These are phyloP conservation scores for Camelina sativa DNA, from an alignment of 345 rosid genomes.

Conservation along the genomic window DNA sequence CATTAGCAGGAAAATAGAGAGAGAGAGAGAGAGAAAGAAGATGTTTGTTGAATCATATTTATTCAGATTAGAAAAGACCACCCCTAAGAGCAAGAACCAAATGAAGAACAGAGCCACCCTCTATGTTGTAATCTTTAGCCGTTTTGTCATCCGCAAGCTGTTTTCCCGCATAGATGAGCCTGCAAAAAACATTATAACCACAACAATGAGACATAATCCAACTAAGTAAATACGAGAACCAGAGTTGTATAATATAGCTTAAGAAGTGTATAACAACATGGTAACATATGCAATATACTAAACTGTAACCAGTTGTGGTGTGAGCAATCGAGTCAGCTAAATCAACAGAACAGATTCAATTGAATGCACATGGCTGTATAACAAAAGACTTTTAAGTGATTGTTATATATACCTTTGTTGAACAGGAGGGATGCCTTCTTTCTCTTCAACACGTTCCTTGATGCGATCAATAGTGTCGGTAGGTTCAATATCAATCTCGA, in stretches of 20 bases:
- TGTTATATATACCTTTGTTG: conserved; percentile 74
- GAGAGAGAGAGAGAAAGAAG: background rate
- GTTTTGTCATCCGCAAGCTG: conserved; percentile 98
- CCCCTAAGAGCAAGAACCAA: conserved; percentile 97
- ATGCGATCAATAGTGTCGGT: conserved; percentile 91
- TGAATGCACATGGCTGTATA: background rate
- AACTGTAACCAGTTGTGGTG: background rate
- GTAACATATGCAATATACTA: background rate
- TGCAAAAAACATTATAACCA: conserved; percentile 39
- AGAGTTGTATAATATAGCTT: background rate
- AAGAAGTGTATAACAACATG: background rate
- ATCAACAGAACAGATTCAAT: background rate
- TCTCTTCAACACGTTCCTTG: conserved; percentile 95
- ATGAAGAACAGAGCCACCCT: conserved; percentile 98
- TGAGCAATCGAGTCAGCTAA: background rate
- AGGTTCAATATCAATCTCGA: conserved; percentile 95
- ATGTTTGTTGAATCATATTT: conserved; percentile 11
- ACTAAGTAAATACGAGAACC: background rate
- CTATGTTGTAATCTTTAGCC: conserved; percentile 87
- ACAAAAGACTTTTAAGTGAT: background rate
- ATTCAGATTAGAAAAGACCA: conserved; percentile 48
- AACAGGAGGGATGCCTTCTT: conserved; percentile 97
- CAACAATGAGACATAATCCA: background rate
- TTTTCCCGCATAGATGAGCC: conserved; percentile 94
- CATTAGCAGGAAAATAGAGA: conserved; percentile 1